Base-by-base conservation (phyloP, 73 alveolate genomes). In the Tetrahymena thermophila region DNA sequence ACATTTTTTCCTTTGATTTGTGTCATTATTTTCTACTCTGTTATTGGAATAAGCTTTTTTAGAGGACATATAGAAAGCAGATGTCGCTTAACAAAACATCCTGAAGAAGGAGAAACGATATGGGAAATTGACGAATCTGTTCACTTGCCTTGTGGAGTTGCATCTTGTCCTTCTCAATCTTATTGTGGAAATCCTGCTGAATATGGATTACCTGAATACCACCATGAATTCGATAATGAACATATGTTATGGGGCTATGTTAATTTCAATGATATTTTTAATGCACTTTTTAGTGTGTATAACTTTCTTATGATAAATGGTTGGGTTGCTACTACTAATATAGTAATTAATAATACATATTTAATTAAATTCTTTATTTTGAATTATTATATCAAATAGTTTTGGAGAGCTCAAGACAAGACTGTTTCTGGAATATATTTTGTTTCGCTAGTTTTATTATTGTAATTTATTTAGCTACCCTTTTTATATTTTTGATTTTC, bases 121-220 rank as follows among this genome's bases (percentile, higher is more conserved):
- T 71, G 89, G 89, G 38, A 17, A 31, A 31, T 71, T n/a, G 89
- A 71, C n/a, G 89, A 71, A 71, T 25, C 42, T 1, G 37, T 31
- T 23, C 37, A 17, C 37, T 31, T 71, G 8, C 35, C 89, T 23
- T 71, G 89, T 25, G 89, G 89, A 13, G 35, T 13, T 1, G 37
- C 5, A 71, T 71, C 89, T 28, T 71, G 89, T n/a, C 89, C 89
- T 28, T 4, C 35, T 19, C 35, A 71, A 4, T 23, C 56, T 28
- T 89, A 5, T 95, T 95, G 97, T 85, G 94, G 97, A 2, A 95
- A 93, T 56, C 95, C 94, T 28, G 56, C 55, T 23, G 95, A 95
- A 19, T 55, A 95, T 95, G 71, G 85, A 19, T 16, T 95, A 7
- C 94, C 95, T 9, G 56, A 42, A 31, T 35, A 95, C 55, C n/a